Conservation (phyloP, 352 stramenopile species). For the Phytophthora colocasiae region DNA sequence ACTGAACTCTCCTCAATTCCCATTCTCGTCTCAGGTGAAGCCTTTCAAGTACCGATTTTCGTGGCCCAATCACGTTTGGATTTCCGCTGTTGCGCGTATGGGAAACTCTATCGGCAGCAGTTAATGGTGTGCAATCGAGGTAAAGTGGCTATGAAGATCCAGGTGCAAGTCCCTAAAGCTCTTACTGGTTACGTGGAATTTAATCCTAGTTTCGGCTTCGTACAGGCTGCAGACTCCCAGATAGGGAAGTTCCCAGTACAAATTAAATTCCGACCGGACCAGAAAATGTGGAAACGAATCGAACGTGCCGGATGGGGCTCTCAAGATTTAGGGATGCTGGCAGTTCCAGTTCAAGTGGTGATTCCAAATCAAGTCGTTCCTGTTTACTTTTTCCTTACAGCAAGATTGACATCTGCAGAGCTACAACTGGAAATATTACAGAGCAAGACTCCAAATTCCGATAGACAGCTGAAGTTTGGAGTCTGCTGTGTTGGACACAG, state of each 20-base stretch:
- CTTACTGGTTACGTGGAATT: slow-evolving; percentile 80
- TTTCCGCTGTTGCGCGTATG: slow-evolving; percentile 86
- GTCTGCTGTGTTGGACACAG: slow-evolving; percentile 48
- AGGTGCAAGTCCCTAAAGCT: slow-evolving; percentile 71
- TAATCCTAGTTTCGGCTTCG: slow-evolving; percentile 84
- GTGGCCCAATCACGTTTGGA: slow-evolving; percentile 53
- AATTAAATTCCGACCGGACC: slow-evolving; percentile 68
- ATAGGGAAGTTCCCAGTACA: slow-evolving; percentile 68
- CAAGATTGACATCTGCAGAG: slow-evolving; percentile 33
- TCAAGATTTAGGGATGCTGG: slow-evolving; percentile 42
- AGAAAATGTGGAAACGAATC: slow-evolving; percentile 52
- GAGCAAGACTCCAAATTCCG: background rate
- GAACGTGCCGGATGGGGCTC: slow-evolving; percentile 57
- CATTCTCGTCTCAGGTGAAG: slow-evolving; percentile 26
- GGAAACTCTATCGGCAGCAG: slow-evolving; percentile 88
- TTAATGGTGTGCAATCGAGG: slow-evolving; percentile 87
- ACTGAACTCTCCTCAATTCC: slow-evolving; percentile 18
- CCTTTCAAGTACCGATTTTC: slow-evolving; percentile 57
- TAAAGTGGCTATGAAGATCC: slow-evolving; percentile 87
- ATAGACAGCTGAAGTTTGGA: slow-evolving; percentile 42
- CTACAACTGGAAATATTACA: slow-evolving; percentile 22
- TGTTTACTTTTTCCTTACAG: slow-evolving; percentile 47
- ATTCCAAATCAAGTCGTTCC: slow-evolving; percentile 68
- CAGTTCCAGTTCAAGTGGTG: slow-evolving; percentile 56
- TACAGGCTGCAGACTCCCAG: slow-evolving; percentile 55